Evolutionary conservation across 1,284 basidiomycete species (phyloP).

Genomic region (Ceratobasidium sp.): DNA sequence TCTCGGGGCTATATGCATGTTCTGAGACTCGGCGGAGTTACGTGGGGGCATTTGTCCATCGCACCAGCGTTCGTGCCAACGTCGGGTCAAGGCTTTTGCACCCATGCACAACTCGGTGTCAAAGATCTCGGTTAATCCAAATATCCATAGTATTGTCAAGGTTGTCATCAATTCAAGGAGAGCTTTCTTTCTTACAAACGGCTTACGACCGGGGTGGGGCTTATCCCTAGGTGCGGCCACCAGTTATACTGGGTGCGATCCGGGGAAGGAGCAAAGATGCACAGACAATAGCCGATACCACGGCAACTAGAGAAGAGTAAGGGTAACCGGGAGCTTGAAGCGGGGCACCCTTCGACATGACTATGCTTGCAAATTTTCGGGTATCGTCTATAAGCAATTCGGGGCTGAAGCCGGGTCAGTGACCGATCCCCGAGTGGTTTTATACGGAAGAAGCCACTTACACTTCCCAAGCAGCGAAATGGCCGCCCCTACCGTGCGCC

Average conservation of each 20-base stretch:
- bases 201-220: background rate
- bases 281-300: background rate
- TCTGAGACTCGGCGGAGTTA: too few relatives aligned
- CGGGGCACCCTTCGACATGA: conserved; percentile 8
- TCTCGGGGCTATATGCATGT: too few relatives aligned
- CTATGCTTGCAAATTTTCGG: conserved; percentile 45
- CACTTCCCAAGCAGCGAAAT: conserved; percentile 51
- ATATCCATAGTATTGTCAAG: too few relatives aligned
- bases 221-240: background rate
- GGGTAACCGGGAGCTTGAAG: background rate
- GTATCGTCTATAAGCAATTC: conserved; percentile 48
- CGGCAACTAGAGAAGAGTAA: background rate
- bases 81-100: too few relatives aligned
- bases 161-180: too few relatives aligned
- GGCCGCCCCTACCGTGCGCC: conserved; percentile 47
- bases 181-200: background rate
- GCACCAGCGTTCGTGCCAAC: too few relatives aligned
- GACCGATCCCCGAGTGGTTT: background rate
- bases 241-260: background rate
- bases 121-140: too few relatives aligned
- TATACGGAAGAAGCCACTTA: conserved; percentile 10
- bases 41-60: too few relatives aligned
- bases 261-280: background rate
- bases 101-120: too few relatives aligned
- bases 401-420: conserved; percentile 30